Conservation (phyloP, 2,329 filamentous ascomycete species). For the Alternaria incomplexa region DNA sequence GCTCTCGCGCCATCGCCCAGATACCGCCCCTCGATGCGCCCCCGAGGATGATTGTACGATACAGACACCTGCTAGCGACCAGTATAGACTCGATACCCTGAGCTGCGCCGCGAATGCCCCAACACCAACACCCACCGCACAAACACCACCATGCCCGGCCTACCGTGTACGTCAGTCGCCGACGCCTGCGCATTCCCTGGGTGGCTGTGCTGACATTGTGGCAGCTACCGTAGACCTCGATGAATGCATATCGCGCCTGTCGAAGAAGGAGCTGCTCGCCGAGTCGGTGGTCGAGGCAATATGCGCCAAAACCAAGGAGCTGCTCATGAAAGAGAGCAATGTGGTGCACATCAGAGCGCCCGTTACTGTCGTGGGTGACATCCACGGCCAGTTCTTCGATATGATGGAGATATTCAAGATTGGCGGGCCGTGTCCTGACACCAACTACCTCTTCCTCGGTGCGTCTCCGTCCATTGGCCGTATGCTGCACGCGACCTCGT, state of each 20-base stretch:
- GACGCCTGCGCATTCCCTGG: neutral
- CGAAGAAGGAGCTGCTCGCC: constrained; percentile 94
- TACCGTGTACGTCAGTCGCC: constrained; percentile 53
- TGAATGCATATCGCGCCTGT: constrained; percentile 95
- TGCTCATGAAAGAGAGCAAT: constrained; percentile 99
- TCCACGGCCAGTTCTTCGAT: constrained; percentile 98
- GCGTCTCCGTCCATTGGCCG: constrained; percentile 27
- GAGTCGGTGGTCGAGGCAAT: constrained; percentile 99
- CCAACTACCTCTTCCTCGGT: constrained; percentile 98
- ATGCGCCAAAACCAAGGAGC: constrained; percentile 98
- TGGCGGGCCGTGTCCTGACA: constrained; percentile 94
- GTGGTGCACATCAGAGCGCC: constrained; percentile 96
- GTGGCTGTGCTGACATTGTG: constrained; percentile 23
- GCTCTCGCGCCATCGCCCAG: constrained; percentile 25
- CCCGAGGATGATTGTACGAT: constrained; percentile 50
- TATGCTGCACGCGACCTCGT: constrained; percentile 25
- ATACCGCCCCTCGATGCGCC: constrained; percentile 34
- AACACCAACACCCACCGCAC: constrained; percentile 19
- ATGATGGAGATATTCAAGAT: constrained; percentile 99
- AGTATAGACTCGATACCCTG: constrained; percentile 46
- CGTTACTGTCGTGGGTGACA: constrained; percentile 96
- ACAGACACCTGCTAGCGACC: constrained; percentile 46
- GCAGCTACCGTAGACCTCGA: constrained; percentile 95
- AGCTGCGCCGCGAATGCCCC: constrained; percentile 39
- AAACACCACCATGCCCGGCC: constrained; percentile 55